phyloP scores from a whole-genome alignment of 805 yeast genomes.

The Monosporozyma yasuniensis region DNA sequence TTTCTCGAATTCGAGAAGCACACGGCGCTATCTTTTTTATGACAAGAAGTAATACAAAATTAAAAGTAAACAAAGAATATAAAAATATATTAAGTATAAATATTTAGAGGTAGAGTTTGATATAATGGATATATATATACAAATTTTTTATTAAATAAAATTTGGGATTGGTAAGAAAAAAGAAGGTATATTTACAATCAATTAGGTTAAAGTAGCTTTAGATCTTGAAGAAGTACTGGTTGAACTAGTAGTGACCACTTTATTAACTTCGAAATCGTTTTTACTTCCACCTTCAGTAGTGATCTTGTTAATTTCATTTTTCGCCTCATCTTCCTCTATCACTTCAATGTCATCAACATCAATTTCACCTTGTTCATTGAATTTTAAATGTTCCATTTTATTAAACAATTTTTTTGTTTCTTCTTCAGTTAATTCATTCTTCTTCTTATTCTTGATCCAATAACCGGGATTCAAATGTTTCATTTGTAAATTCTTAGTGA shows the following conservation, averaged over 20 bases:
- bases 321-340: constrained; percentile 13
- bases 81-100: no score
- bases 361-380: constrained; percentile 31
- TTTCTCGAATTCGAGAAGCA: background rate
- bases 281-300: background rate
- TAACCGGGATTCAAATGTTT: constrained; percentile 62
- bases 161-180: no score
- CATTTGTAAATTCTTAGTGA: constrained; percentile 40
- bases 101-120: no score
- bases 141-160: no score
- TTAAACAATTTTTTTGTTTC: constrained; percentile 47
- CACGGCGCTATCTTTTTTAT: background rate
- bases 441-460: constrained; percentile 60
- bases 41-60: background rate
- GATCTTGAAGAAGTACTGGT: background rate
- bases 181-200: no score
- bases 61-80: background rate
- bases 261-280: background rate
- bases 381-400: constrained; percentile 33
- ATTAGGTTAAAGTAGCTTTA: background rate
- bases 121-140: no score
- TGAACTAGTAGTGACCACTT: background rate
- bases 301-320: constrained; percentile 9
- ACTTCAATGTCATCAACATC: constrained; percentile 12
- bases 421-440: constrained; percentile 43